phyloP scores from a whole-genome alignment of 2,329 filamentous ascomycete species.

The Davidsoniella australis region DNA sequence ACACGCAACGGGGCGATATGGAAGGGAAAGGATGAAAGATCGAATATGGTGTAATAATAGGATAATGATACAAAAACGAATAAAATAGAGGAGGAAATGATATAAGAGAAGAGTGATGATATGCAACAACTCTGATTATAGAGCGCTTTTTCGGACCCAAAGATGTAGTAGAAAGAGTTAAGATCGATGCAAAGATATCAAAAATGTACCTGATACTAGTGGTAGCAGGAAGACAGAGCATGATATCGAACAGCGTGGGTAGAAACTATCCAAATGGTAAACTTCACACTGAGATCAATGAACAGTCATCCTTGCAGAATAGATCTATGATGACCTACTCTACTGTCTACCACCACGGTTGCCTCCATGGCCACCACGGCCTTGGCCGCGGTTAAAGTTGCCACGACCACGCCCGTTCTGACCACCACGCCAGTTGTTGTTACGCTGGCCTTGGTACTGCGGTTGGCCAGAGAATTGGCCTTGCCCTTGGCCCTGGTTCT shows the following conservation, averaged over 20 bases:
- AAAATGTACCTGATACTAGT: not conserved
- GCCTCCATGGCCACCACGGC: conserved; percentile 16
- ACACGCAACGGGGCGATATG: not conserved
- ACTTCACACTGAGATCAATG: not conserved
- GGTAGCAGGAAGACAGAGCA: not conserved
- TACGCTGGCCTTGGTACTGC: conserved; percentile 1
- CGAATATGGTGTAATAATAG: too few relatives aligned
- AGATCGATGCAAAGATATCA: not conserved
- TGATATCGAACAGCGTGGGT: not conserved
- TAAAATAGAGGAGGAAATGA: not conserved
- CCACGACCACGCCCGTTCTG: conserved; percentile 10
- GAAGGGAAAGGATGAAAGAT: not conserved
- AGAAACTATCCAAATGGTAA: not conserved
- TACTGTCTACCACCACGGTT: conserved; percentile 11
- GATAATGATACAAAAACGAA: conserved; percentile 1
- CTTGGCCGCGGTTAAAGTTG: conserved; percentile 18
- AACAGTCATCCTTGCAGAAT: not conserved
- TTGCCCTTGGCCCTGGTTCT: conserved; percentile 1
- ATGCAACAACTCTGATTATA: not conserved
- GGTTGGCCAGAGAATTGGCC: not conserved
- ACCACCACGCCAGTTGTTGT: conserved; percentile 9
- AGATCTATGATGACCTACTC: not conserved
- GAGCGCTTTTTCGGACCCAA: not conserved
- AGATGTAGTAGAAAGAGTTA: not conserved
- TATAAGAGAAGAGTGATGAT: not conserved